These are phyloP conservation scores for Candida glucosophila DNA, from an alignment of 1,139 yeast species.

Conservation along the genomic window DNA sequence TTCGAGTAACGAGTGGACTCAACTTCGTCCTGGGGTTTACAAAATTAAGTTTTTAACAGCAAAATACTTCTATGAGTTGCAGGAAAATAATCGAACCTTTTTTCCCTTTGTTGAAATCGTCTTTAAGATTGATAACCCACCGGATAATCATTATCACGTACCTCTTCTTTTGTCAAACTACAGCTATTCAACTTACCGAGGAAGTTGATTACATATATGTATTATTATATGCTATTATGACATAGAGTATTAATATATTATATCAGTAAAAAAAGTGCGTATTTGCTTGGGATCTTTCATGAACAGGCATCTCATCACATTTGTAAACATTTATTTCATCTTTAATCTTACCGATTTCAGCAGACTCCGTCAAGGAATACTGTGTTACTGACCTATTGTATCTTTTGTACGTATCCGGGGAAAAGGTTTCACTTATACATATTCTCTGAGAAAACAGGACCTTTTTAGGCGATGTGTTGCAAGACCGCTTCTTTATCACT, in stretches of 20 bases:
- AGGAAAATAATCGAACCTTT: slow-evolving; percentile 39
- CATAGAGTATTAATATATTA: neutral
- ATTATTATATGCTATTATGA: neutral
- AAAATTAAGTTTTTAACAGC: slow-evolving; percentile 71
- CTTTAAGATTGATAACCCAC: slow-evolving; percentile 55
- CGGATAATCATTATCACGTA: slow-evolving; percentile 78
- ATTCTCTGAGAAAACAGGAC: slow-evolving; percentile 40
- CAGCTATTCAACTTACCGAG: slow-evolving; percentile 85
- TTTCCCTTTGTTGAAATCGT: slow-evolving; percentile 80
- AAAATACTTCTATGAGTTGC: slow-evolving; percentile 42
- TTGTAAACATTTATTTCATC: slow-evolving; percentile 44
- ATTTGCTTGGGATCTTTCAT: slow-evolving; percentile 40
- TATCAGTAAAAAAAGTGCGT: slow-evolving; percentile 43
- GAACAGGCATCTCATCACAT: slow-evolving; percentile 49
- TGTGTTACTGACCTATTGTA: slow-evolving; percentile 47
- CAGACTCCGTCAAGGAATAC: slow-evolving; percentile 37
- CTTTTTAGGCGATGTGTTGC: slow-evolving; percentile 8
- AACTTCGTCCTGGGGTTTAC: slow-evolving; percentile 52
- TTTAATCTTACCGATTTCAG: slow-evolving; percentile 38
- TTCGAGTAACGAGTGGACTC: slow-evolving; percentile 27
- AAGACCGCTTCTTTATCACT: slow-evolving; percentile 3
- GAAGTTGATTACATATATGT: slow-evolving; percentile 52
- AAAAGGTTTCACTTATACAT: slow-evolving; percentile 37
- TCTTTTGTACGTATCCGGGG: slow-evolving; percentile 41
- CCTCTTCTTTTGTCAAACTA: slow-evolving; percentile 76